Conservation (phyloP, 352 stramenopile species). For the Paralagenidium karlingii region DNA sequence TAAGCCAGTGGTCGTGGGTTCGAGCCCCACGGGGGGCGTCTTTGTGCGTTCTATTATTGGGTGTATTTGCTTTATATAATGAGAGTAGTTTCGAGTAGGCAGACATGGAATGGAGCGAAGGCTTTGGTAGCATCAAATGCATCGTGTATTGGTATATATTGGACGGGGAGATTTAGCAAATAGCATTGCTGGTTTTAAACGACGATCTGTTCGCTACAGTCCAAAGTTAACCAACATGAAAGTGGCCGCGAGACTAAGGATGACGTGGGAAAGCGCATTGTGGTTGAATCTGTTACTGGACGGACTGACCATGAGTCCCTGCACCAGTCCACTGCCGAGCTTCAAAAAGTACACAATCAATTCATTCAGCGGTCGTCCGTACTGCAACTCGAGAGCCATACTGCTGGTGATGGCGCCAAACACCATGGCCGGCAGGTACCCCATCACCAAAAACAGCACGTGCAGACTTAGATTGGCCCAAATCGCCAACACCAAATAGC, state of each 20-base stretch:
- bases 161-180: too few relatives aligned
- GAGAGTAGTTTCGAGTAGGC: too few relatives aligned
- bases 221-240: slow-evolving; percentile 78
- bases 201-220: too few relatives aligned
- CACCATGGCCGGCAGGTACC: slow-evolving; percentile 70
- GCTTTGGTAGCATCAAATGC: too few relatives aligned
- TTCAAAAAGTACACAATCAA: slow-evolving; percentile 75
- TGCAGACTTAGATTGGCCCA: slow-evolving; percentile 79
- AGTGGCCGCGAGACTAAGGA: slow-evolving; percentile 68
- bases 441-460: slow-evolving; percentile 65
- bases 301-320: slow-evolving; percentile 68
- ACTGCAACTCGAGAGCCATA: slow-evolving; percentile 73
- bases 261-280: slow-evolving; percentile 78
- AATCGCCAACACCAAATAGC: slow-evolving; percentile 58
- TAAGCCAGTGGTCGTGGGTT: too few relatives aligned
- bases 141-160: too few relatives aligned
- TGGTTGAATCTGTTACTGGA: slow-evolving; percentile 83
- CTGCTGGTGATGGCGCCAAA: slow-evolving; percentile 62
- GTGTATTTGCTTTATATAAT: too few relatives aligned
- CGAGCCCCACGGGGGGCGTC: too few relatives aligned
- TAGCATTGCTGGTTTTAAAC: too few relatives aligned
- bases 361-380: slow-evolving; percentile 67
- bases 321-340: slow-evolving; percentile 60
- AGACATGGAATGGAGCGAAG: too few relatives aligned
- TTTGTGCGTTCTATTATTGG: too few relatives aligned